phyloP scores from a whole-genome alignment of 345 rosid species.

The Camelina sativa region DNA sequence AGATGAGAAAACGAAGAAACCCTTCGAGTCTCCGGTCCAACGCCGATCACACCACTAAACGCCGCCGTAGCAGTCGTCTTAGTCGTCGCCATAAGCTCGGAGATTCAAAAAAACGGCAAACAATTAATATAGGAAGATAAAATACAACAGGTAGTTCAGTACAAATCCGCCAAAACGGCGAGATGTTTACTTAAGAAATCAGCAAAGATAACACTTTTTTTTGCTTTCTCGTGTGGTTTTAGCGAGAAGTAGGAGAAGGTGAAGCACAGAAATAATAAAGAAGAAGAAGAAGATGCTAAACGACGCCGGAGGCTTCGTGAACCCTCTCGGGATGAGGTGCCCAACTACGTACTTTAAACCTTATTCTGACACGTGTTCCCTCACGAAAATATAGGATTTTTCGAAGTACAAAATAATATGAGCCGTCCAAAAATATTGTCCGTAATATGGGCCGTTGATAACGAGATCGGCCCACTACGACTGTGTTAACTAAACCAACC shows the following conservation, averaged over 20 bases:
- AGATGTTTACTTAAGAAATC: conserved; percentile 45
- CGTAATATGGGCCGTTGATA: not conserved
- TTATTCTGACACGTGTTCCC: conserved; percentile 35
- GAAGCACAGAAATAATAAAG: conserved; percentile 24
- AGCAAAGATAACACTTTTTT: conserved; percentile 37
- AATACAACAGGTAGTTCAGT: conserved; percentile 2
- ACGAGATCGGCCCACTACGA: not conserved
- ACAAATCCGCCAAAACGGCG: conserved; percentile 17
- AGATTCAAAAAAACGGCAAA: conserved; percentile 5
- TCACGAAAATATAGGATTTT: not conserved
- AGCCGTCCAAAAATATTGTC: conserved; percentile 25
- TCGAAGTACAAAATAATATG: not conserved
- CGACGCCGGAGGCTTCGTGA: conserved; percentile 48
- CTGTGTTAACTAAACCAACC: not conserved
- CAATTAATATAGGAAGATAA: not conserved
- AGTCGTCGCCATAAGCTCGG: conserved; percentile 38
- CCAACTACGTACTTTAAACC: not conserved
- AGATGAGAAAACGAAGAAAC: conserved; percentile 42
- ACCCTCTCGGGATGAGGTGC: conserved; percentile 43
- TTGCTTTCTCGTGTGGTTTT: conserved; percentile 21
- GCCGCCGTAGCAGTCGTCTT: conserved; percentile 54
- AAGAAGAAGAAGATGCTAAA: conserved; percentile 15
- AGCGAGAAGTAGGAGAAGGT: conserved; percentile 6
- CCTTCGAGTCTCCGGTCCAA: conserved; percentile 28
- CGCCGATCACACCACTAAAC: conserved; percentile 42